Evolutionary conservation across 2,329 filamentous ascomycete species (phyloP), one percentile per base, ranked within the genome.

Genomic region (Ceratocystis cubensis): DNA sequence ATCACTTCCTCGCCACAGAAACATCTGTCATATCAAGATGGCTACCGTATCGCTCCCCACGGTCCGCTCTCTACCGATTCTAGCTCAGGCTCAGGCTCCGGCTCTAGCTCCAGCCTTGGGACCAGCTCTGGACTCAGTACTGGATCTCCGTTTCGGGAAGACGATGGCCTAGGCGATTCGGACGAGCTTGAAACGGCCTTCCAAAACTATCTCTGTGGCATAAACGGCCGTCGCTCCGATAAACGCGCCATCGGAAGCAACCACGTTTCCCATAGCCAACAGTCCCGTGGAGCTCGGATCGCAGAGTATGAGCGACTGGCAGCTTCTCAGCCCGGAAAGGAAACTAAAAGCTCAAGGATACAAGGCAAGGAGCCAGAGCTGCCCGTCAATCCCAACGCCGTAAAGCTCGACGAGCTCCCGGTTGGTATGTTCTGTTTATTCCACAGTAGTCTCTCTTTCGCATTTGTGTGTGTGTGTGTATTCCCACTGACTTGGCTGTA

Each of bases 391-490:
- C 17, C 56, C 2, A n/a, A 59, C 17, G 25, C 56, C 2, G 56
- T 59, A 10, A 59, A 20, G 13, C 17, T 59, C 15, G 56, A 59
- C 33, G 28, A 48, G 45, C 62, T 64, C n/a, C 62, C 62, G 6
- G 50, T 50, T 33, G 62, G 62, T 64, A 64, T 17, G 62, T 53
- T 17, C 1, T 37, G 7, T n/a, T 5, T 4, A 30, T 15, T 30
- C n/a, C n/a, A 22, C n/a, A 37, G 44, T 22, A 20, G 45, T 15
- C 61, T 63, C 10, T n/a, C 41, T 20, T 59, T 61, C 70, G 46
- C 59, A 25, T 7, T n/a, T 8, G 28, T 62, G 67, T 45, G 75
- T 17, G 33, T n/a, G 75, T 7, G 33, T n/a, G 15, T 59, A 33
- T 20, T 2, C 56, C 48, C n/a, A 53, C 48, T 53, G 48, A 53